A percentile compares a stretch with the other conserved stretches of the same genome.
These are phyloP conservation scores for Puccinia polysora DNA, from an alignment of 1,284 basidiomycete species.

Conservation along the genomic window DNA sequence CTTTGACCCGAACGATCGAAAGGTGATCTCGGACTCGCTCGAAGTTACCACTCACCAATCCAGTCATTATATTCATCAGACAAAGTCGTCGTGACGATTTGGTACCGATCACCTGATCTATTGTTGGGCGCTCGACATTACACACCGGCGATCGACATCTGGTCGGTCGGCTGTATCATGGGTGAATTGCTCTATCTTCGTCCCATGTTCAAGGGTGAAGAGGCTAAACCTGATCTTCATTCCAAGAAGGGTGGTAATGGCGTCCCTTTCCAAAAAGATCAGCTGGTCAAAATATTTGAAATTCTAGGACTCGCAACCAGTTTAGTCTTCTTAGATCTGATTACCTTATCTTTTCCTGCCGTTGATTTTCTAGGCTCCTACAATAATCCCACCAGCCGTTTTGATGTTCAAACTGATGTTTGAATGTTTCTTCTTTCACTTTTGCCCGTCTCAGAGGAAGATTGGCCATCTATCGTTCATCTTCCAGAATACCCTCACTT, in stretches of 20 bases:
- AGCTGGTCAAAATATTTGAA: conserved; percentile 89
- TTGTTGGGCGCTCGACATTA: conserved; percentile 94
- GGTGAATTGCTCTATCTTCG: conserved; percentile 86
- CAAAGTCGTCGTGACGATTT: conserved; percentile 86
- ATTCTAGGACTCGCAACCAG: conserved; percentile 83
- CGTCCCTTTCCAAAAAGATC: conserved; percentile 89
- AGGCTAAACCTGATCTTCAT: conserved; percentile 69
- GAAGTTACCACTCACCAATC: conserved; percentile 66
- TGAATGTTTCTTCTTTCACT: too few species aligned
- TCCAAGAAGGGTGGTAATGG: conserved; percentile 33
- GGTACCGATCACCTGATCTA: conserved; percentile 95
- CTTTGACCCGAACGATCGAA: too few species aligned
- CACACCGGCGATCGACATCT: conserved; percentile 69
- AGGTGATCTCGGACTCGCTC: conserved; percentile 79
- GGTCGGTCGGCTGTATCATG: conserved; percentile 95
- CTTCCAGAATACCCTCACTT: conserved; percentile 84
- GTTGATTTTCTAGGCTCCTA: neutral
- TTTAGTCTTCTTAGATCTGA: conserved; percentile 51
- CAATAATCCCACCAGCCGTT: neutral
- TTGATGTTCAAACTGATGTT: conserved; percentile 10
- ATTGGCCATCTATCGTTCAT: conserved; percentile 80
- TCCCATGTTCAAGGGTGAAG: conserved; percentile 98
- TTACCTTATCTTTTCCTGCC: neutral
- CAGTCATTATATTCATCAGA: conserved; percentile 41
- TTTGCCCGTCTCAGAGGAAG: conserved; percentile 63